phyloP scores from a whole-genome alignment of 257 asterid species.

The Solanum megistacrolobum region DNA sequence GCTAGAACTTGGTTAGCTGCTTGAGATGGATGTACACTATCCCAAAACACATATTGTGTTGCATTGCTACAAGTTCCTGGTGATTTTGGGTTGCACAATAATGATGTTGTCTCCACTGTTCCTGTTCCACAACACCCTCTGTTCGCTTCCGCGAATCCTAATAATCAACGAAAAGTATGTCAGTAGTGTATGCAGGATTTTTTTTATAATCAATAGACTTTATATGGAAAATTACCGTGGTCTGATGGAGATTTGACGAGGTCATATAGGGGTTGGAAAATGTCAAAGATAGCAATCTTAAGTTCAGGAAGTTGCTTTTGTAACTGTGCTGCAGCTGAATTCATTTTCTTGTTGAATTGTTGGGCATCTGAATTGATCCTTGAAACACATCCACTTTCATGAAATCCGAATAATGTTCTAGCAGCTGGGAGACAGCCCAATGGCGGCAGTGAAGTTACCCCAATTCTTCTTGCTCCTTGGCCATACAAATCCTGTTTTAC shows the following conservation, averaged over 20 bases:
- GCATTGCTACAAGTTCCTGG: conserved; percentile 73
- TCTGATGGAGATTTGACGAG: conserved; percentile 45
- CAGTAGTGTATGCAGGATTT: background rate
- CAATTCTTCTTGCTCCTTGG: conserved; percentile 79
- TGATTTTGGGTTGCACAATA: conserved; percentile 73
- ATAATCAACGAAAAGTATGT: background rate
- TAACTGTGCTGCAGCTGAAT: conserved; percentile 54
- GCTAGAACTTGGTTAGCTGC: conserved; percentile 82
- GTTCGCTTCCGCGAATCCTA: conserved; percentile 68
- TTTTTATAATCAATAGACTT: background rate
- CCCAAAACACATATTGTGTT: conserved; percentile 81
- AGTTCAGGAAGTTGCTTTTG: conserved; percentile 58
- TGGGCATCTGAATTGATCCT: conserved; percentile 66
- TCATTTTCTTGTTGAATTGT: conserved; percentile 63
- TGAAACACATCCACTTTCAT: conserved; percentile 64
- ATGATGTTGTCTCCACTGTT: conserved; percentile 53
- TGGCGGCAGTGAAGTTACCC: conserved; percentile 92
- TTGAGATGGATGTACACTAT: conserved; percentile 90
- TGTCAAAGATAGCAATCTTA: conserved; percentile 64
- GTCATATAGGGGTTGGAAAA: conserved; percentile 71
- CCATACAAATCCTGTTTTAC: conserved; percentile 49
- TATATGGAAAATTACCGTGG: conserved; percentile 27
- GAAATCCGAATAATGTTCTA: conserved; percentile 70
- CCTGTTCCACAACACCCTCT: conserved; percentile 95
- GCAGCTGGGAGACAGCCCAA: conserved; percentile 84